Percentiles rank a stretch among this genome's conserved stretches.
phyloP scores from a whole-genome alignment of 805 yeast species.

The Myxozyma sirexii region DNA sequence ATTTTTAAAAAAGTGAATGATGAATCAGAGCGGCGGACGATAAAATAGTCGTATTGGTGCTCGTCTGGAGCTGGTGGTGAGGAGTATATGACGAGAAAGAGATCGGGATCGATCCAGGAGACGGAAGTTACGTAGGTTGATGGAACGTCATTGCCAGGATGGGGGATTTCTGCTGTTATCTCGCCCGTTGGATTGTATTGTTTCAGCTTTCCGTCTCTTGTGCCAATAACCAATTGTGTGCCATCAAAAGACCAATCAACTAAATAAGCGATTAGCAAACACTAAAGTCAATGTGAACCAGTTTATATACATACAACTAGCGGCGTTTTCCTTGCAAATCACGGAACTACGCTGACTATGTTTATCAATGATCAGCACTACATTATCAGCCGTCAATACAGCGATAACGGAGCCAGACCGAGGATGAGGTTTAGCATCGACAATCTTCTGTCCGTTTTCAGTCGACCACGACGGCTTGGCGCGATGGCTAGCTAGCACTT shows the following conservation, averaged over 20 bases:
- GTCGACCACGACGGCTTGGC: neutral
- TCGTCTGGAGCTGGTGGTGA: slow-evolving; percentile 28
- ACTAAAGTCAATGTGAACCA: neutral
- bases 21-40: slow-evolving; percentile 17
- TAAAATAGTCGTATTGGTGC: slow-evolving; percentile 31
- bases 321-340: neutral
- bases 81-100: slow-evolving; percentile 36
- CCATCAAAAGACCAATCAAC: slow-evolving; percentile 41
- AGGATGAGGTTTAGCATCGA: slow-evolving; percentile 10
- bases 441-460: neutral
- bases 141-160: slow-evolving; percentile 24
- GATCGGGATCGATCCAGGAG: slow-evolving; percentile 35
- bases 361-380: neutral
- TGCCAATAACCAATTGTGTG: slow-evolving; percentile 35
- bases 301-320: slow-evolving; percentile 1
- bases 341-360: neutral
- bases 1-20: slow-evolving; percentile 23
- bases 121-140: slow-evolving; percentile 17
- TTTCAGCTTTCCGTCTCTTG: slow-evolving; percentile 30
- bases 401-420: slow-evolving; percentile 1
- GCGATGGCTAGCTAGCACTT: neutral
- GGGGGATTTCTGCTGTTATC: slow-evolving; percentile 3
- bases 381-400: neutral
- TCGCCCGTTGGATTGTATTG: slow-evolving; percentile 30
- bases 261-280: neutral